These are phyloP conservation scores for Coemansia sp. DNA, from an alignment of 192 early-diverging fungal genomes.

Conservation along the genomic window DNA sequence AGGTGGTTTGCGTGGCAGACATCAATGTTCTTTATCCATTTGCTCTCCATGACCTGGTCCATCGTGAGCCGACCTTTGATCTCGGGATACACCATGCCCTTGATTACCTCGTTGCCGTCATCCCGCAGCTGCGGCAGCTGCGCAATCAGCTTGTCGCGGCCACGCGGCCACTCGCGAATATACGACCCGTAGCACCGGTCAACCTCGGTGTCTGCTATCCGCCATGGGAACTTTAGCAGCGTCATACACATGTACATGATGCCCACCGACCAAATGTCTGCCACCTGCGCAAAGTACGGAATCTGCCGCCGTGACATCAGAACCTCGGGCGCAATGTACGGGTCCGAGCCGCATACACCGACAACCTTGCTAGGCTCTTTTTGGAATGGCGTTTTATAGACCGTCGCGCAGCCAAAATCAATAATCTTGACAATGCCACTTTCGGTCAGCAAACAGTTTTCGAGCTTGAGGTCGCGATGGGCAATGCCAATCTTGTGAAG, in stretches of 20 bases:
- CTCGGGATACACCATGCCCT: constrained; percentile 65
- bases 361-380: constrained; percentile 58
- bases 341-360: constrained; percentile 87
- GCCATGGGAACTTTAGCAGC: constrained; percentile 70
- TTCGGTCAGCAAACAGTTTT: constrained; percentile 80
- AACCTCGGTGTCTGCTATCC: constrained; percentile 53
- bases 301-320: constrained; percentile 59
- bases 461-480: constrained; percentile 90
- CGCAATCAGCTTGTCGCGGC: constrained; percentile 54
- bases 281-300: constrained; percentile 74
- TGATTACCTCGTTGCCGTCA: constrained; percentile 61
- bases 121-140: constrained; percentile 59
- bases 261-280: constrained; percentile 88
- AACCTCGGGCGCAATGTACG: constrained; percentile 93
- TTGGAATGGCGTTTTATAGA: constrained; percentile 84
- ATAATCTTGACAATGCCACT: constrained; percentile 85
- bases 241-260: constrained; percentile 83
- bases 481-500: constrained; percentile 89
- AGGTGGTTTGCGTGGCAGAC: constrained; percentile 46
- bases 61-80: constrained; percentile 60
- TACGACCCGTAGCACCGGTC: constrained; percentile 63
- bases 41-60: constrained; percentile 64
- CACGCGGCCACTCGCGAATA: constrained; percentile 51
- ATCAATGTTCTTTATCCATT: constrained; percentile 73
- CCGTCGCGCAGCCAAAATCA: constrained; percentile 91